Percentiles rank a stretch among this genome's conserved stretches.
Conservation (phyloP, 2,329 filamentous ascomycete species). For the Cryphonectria carpinicola region DNA sequence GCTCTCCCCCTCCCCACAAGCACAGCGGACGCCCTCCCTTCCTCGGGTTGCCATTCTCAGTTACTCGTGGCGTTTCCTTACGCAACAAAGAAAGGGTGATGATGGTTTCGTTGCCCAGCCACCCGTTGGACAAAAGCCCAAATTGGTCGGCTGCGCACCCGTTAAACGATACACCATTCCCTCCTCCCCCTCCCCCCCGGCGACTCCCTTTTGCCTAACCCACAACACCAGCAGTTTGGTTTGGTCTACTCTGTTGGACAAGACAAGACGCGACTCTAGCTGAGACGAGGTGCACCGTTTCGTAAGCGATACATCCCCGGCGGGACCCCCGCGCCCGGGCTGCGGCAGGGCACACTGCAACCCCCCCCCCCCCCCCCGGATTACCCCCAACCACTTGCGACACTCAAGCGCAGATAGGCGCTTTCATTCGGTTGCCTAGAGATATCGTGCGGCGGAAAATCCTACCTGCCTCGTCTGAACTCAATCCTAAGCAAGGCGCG, state of each 20-base stretch:
- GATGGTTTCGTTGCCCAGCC: not conserved
- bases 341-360: not conserved
- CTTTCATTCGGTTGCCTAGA: constrained; percentile 1
- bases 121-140: not conserved
- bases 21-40: not conserved
- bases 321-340: not conserved
- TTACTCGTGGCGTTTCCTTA: not conserved
- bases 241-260: not conserved
- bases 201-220: not conserved
- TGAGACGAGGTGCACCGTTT: not conserved
- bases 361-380: too few relatives aligned
- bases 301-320: not conserved
- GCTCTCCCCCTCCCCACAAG: not conserved
- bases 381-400: not conserved
- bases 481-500: not conserved
- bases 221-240: not conserved
- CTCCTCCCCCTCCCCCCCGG: not conserved
- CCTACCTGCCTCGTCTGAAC: constrained; percentile 7
- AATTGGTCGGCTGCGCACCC: not conserved
- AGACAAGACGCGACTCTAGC: not conserved
- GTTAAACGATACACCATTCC: not conserved
- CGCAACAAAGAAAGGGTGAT: not conserved
- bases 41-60: not conserved
- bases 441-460: constrained; percentile 3
- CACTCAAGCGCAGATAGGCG: constrained; percentile 9